Conservation (phyloP, 352 stramenopile species). For the Pythium apleroticum region DNA sequence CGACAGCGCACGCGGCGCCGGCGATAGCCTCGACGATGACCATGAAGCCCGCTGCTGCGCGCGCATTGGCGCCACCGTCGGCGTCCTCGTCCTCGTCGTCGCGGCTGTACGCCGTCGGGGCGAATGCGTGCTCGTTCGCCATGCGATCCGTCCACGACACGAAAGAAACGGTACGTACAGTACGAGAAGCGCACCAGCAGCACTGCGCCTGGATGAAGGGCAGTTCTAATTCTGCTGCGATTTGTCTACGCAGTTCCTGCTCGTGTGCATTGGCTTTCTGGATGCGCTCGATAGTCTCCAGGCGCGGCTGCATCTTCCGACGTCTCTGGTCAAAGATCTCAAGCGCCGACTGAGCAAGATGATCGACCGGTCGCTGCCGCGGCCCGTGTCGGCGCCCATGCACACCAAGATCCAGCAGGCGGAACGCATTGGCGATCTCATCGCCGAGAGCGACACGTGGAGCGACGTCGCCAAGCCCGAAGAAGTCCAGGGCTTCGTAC, state of each 20-base stretch:
- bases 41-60: slow-evolving; percentile 8
- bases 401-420: slow-evolving; percentile 27
- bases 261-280: slow-evolving; percentile 76
- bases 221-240: neutral
- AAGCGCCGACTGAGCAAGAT: slow-evolving; percentile 67
- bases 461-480: slow-evolving; percentile 45
- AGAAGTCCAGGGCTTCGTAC: slow-evolving; percentile 63
- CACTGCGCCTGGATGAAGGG: neutral
- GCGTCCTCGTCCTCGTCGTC: slow-evolving; percentile 14
- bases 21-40: slow-evolving; percentile 9
- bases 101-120: slow-evolving; percentile 33
- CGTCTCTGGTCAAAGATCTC: slow-evolving; percentile 71
- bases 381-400: slow-evolving; percentile 30
- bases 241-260: slow-evolving; percentile 54
- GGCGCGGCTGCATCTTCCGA: slow-evolving; percentile 64
- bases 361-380: slow-evolving; percentile 49
- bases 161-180: slow-evolving; percentile 57
- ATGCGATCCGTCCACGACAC: slow-evolving; percentile 65
- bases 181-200: neutral
- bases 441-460: slow-evolving; percentile 64
- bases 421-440: slow-evolving; percentile 36
- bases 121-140: slow-evolving; percentile 56
- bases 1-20: slow-evolving; percentile 12
- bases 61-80: no score
- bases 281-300: slow-evolving; percentile 76